Evolutionary conservation across 441 rosid genomes (phyloP).

Genomic region (Populus hybrid): DNA sequence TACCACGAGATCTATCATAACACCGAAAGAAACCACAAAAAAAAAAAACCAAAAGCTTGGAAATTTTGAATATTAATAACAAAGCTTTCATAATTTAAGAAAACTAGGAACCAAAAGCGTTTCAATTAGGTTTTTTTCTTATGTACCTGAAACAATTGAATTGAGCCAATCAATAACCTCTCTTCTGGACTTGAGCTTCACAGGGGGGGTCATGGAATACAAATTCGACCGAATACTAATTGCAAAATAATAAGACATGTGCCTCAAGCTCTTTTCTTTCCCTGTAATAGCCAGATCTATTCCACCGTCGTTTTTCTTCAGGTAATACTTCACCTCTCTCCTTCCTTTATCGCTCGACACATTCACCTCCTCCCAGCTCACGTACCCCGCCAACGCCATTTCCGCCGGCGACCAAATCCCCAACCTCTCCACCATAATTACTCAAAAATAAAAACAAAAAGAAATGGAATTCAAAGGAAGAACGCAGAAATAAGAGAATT

Average conservation of each 20-base stretch:
- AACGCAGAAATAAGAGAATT: neutral
- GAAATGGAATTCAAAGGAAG: neutral
- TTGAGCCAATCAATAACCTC: slow-evolving; percentile 67
- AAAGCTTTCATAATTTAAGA: no score
- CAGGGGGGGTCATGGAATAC: slow-evolving; percentile 12
- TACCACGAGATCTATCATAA: neutral
- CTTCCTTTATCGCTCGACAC: slow-evolving; percentile 43
- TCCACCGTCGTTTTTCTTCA: slow-evolving; percentile 52
- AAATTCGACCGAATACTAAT: slow-evolving; percentile 10
- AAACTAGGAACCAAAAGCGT: no score
- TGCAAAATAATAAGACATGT: no score
- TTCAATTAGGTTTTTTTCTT: neutral
- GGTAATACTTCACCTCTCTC: slow-evolving; percentile 56
- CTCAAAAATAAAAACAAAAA: neutral
- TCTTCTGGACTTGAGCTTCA: slow-evolving; percentile 46
- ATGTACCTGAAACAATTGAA: slow-evolving; percentile 61
- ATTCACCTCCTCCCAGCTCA: slow-evolving; percentile 64
- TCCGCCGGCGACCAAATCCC: slow-evolving; percentile 11
- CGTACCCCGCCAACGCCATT: slow-evolving; percentile 31
- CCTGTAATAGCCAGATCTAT: slow-evolving; percentile 53
- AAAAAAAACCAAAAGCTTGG: neutral
- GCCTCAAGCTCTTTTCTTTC: no score
- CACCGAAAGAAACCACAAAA: neutral
- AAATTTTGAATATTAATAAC: no score
- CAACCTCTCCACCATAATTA: neutral